Base-by-base conservation (phyloP, 192 early-diverging fungal genomes). In the Chytriomyces confervae region DNA sequence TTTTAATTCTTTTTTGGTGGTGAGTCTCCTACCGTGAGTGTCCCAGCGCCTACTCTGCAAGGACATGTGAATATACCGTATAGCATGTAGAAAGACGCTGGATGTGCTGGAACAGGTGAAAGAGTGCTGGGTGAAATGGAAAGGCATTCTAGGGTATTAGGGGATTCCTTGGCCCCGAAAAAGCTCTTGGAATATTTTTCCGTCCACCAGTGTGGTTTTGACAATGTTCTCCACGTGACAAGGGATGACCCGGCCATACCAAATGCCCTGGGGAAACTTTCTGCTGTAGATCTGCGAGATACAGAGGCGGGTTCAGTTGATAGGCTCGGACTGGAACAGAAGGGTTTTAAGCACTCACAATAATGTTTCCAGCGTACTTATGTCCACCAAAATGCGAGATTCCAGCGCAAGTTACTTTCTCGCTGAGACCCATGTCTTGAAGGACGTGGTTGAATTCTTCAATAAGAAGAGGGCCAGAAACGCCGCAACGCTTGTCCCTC, bases 281-380 rank as follows among this genome's bases (percentile, higher is more conserved):
- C 63, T 51, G 49, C 81, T 79, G 53, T 87, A 87, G 18, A 87
- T 80, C 76, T 77, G 67, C 5, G 29, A 44, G 44, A 53, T 5
- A 63, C 11, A n/a, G 18, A 48, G 4, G 20, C 20, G 11, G 16
- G 29, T 48, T 68, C 16, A 68, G 16, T 5, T 47, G 29, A 64
- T 29, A 16, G 66, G 23, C 4, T 76, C 47, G 48, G 27, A 51
- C 48, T 27, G 24, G 24, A n/a, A n/a, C n/a, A n/a, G 79, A 68
- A 27, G 36, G 10, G 18, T 6, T 23, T 18, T 2, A n/a, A 53
- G 50, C 29, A 84, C 82, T 77, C 44, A 79, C 77, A 53, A 92
- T 90, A 43, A 92, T 64, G 77, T 91, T 91, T 23, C 91, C 91
- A 50, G 91, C 90, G 85, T 86, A 92, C 80, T 89, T 91, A 80